Conservation (phyloP, 83 land plant species). For the Thuja plicata region DNA sequence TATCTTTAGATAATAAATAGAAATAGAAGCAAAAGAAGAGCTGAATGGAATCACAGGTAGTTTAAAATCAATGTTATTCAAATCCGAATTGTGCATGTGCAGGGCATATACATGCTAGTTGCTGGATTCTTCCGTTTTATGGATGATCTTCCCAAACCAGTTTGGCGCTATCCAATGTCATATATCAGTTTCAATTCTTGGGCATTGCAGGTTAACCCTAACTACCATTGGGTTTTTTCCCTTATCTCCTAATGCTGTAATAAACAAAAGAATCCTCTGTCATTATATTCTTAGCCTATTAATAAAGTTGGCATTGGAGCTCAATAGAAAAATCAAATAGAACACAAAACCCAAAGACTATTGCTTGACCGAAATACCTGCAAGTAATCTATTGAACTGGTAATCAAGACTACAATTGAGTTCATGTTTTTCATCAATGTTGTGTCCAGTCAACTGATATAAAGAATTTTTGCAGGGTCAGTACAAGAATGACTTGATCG, state of each 20-base stretch:
- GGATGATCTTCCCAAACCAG: constrained; percentile 53
- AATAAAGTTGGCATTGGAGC: not conserved
- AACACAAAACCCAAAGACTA: not conserved
- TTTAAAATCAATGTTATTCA: not conserved
- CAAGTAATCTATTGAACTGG: not conserved
- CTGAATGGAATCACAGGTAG: not conserved
- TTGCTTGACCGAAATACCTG: not conserved
- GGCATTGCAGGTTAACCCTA: constrained; percentile 48
- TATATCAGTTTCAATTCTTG: constrained; percentile 46
- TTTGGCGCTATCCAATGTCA: constrained; percentile 66
- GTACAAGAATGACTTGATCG: constrained; percentile 62
- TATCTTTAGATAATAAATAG: too few species aligned
- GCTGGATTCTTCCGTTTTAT: constrained; percentile 42
- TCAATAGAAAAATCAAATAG: not conserved
- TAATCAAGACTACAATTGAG: too few species aligned
- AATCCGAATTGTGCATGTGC: not conserved
- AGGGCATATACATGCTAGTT: constrained; percentile 69
- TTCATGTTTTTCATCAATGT: not conserved
- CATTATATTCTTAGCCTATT: not conserved
- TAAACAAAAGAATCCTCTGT: not conserved
- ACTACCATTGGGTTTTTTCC: not conserved
- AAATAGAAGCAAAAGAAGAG: not conserved
- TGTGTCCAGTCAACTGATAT: not conserved
- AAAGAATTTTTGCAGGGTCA: constrained; percentile 37
- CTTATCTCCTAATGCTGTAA: not conserved